phyloP scores from a whole-genome alignment of 2,329 filamentous ascomycete genomes.

The Cercospora sesami region DNA sequence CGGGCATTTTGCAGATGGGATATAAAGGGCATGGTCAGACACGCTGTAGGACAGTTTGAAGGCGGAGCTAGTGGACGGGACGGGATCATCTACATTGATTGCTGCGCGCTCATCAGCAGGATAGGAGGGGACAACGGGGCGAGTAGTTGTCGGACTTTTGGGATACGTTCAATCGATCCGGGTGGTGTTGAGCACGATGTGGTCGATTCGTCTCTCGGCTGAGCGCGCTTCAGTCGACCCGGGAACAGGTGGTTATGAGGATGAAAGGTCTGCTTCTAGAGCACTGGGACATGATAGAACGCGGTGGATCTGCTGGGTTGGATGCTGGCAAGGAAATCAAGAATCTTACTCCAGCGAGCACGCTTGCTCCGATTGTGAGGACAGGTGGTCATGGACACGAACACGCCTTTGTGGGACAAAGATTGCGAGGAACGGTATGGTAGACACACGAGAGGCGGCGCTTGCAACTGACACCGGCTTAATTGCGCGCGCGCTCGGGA shows the following conservation, averaged over 20 bases:
- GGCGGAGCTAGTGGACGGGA: not conserved
- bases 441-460: not conserved
- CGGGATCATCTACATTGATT: not conserved
- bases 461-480: not conserved
- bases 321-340: not conserved
- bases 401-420: not conserved
- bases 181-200: not conserved
- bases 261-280: not conserved
- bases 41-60: not conserved
- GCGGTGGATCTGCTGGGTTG: not conserved
- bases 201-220: too few species aligned
- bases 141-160: not conserved
- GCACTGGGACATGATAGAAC: not conserved
- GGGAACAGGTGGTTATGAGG: not conserved
- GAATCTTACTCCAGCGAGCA: not conserved
- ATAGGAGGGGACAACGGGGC: too few species aligned
- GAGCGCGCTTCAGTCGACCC: too few species aligned
- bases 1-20: not conserved
- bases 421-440: not conserved
- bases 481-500: not conserved
- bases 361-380: not conserved
- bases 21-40: not conserved
- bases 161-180: not conserved
- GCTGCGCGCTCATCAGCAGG: too few species aligned
- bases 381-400: not conserved